phyloP scores from a whole-genome alignment of 2,329 filamentous ascomycete genomes.

The Hirsutella thompsonii region DNA sequence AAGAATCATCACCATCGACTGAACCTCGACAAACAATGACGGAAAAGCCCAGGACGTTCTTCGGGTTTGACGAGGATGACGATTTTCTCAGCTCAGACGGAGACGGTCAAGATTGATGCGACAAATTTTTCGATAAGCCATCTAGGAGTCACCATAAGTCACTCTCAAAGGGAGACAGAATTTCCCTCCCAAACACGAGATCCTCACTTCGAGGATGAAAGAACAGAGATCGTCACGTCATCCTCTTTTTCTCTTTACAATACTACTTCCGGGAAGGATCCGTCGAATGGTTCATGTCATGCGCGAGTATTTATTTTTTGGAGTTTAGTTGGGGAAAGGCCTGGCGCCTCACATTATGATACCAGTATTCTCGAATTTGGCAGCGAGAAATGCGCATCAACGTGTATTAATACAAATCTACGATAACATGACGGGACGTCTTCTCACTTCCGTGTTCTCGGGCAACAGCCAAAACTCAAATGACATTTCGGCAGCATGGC shows the following conservation, averaged over 20 bases:
- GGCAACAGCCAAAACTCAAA: constrained; percentile 12
- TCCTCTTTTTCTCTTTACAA: too few relatives aligned
- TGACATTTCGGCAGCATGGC: constrained; percentile 24
- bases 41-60: constrained; percentile 39
- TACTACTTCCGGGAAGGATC: background rate
- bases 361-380: background rate
- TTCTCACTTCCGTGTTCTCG: background rate
- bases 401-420: background rate
- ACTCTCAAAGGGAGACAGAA: too few relatives aligned
- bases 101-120: constrained; percentile 15
- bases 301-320: background rate
- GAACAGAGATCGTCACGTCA: too few relatives aligned
- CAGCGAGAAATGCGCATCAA: background rate
- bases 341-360: background rate
- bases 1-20: constrained; percentile 35
- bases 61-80: constrained; percentile 70
- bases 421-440: constrained; percentile 7
- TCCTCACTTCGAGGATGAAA: too few relatives aligned
- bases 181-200: too few relatives aligned
- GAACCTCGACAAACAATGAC: constrained; percentile 25
- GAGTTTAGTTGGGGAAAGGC: background rate
- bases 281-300: too few relatives aligned
- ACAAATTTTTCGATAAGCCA: too few relatives aligned
- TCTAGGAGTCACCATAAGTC: too few relatives aligned
- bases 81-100: constrained; percentile 62